phyloP scores from a whole-genome alignment of 2,329 filamentous ascomycete species.

The Ascochyta rabiei region DNA sequence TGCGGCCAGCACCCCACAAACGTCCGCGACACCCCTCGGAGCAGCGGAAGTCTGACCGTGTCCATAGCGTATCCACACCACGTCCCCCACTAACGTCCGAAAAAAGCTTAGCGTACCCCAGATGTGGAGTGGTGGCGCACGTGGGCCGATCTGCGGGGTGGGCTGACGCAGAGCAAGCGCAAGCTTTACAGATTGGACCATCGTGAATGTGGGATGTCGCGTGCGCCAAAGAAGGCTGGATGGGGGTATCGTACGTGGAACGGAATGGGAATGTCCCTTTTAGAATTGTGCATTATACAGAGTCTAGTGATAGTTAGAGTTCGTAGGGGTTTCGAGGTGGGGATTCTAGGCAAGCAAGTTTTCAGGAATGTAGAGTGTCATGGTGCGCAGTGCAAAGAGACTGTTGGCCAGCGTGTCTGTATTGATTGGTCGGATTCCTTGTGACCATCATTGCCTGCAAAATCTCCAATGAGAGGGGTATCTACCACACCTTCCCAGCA shows the following conservation, averaged over 20 bases:
- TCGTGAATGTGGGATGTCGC: neutral
- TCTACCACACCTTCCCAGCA: neutral
- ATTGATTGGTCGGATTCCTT: neutral
- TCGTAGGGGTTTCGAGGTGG: too few relatives aligned
- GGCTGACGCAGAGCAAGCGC: neutral
- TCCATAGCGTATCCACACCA: neutral
- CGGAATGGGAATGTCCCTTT: too few relatives aligned
- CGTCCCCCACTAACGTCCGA: neutral
- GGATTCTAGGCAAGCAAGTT: neutral
- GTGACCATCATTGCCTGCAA: neutral
- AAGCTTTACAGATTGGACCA: neutral
- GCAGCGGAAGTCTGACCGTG: conserved; percentile 10
- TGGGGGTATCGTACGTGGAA: too few relatives aligned
- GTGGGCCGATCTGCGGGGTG: conserved; percentile 15
- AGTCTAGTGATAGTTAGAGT: too few relatives aligned
- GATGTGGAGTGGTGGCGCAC: conserved; percentile 12
- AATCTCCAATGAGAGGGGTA: neutral
- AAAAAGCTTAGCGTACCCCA: conserved; percentile 5
- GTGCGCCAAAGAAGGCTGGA: neutral
- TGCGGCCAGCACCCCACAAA: neutral
- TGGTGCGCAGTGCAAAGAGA: neutral
- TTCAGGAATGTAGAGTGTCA: neutral
- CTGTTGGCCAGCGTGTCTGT: neutral
- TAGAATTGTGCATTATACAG: too few relatives aligned
- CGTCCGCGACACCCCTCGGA: conserved; percentile 1